phyloP scores from a whole-genome alignment of 2,329 filamentous ascomycete species.

The Fusarium sp. region DNA sequence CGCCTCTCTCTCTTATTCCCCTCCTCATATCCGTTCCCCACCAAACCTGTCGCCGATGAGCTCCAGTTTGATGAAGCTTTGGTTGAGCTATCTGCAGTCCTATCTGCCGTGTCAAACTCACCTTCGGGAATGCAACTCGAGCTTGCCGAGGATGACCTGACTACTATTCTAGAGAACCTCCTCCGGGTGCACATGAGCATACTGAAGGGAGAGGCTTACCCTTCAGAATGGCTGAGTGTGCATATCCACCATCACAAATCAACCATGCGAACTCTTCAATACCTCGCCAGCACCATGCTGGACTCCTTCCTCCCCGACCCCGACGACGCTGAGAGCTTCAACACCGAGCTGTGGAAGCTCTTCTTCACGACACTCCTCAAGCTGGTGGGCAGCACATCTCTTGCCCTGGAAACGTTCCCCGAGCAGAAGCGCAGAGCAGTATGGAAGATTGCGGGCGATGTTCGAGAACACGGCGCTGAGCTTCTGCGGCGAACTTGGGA shows the following conservation, averaged over 20 bases:
- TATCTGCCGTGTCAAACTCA: conserved; percentile 84
- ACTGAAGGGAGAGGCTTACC: conserved; percentile 89
- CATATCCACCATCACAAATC: conserved; percentile 94
- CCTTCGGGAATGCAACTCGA: conserved; percentile 79
- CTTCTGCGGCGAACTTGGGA: conserved; percentile 90
- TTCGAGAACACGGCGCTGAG: conserved; percentile 90
- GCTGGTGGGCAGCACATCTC: conserved; percentile 86
- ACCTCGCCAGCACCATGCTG: conserved; percentile 82
- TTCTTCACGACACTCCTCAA: conserved; percentile 92
- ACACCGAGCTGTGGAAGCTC: conserved; percentile 92
- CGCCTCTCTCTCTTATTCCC: conserved; percentile 91
- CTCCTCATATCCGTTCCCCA: conserved; percentile 87
- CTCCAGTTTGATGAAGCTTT: conserved; percentile 84
- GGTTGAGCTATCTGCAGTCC: conserved; percentile 87
- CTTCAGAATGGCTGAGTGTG: conserved; percentile 88
- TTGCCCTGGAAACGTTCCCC: conserved; percentile 94
- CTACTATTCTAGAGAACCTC: conserved; percentile 79
- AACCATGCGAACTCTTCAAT: conserved; percentile 86
- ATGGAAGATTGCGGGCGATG: conserved; percentile 98
- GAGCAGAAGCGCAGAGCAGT: conserved; percentile 96
- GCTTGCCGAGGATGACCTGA: conserved; percentile 78
- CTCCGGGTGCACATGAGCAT: conserved; percentile 91
- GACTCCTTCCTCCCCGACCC: conserved; percentile 87
- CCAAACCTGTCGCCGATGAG: conserved; percentile 72
- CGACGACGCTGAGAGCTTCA: conserved; percentile 91